A percentile compares a stretch with the other conserved stretches of the same genome.
Evolutionary conservation across 108 stramenopile species (phyloP).

Genomic region (Nitzschia palea): DNA sequence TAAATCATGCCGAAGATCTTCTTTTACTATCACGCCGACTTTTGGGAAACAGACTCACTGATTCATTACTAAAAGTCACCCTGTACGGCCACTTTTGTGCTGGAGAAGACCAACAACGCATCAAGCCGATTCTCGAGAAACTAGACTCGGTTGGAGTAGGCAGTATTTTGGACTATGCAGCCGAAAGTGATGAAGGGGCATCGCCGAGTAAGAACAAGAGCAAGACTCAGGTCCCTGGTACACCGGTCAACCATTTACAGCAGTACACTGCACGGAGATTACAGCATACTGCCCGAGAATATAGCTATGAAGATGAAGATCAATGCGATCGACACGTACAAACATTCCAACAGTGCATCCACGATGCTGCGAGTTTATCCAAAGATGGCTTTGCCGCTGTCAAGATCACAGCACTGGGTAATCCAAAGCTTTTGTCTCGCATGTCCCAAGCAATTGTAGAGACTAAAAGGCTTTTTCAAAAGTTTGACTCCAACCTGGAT

Average conservation of each 20-base stretch:
- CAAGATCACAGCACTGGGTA: conserved; percentile 93
- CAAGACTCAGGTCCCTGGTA: neutral
- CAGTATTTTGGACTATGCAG: conserved; percentile 96
- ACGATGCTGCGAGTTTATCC: conserved; percentile 62
- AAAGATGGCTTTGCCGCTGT: conserved; percentile 87
- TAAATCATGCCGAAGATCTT: conserved; percentile 60
- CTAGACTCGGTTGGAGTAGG: conserved; percentile 64
- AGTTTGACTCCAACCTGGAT: conserved; percentile 55
- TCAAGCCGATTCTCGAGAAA: conserved; percentile 60
- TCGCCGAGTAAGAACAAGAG: neutral
- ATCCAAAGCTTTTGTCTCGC: conserved; percentile 86
- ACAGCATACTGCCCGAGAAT: conserved; percentile 36
- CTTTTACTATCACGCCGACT: conserved; percentile 35
- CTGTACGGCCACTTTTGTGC: conserved; percentile 97
- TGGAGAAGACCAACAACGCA: conserved; percentile 72
- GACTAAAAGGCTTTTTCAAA: conserved; percentile 58
- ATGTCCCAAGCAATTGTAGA: conserved; percentile 83
- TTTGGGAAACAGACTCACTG: conserved; percentile 54
- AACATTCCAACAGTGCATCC: conserved; percentile 77
- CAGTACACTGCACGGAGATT: neutral
- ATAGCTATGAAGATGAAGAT: conserved; percentile 75
- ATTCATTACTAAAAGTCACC: conserved; percentile 66
- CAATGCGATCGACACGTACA: conserved; percentile 80
- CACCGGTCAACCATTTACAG: neutral
- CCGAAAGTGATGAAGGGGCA: conserved; percentile 55